A percentile compares a stretch with the other conserved stretches of the same genome.
These are phyloP conservation scores for Phytophthora citricola DNA, from an alignment of 352 stramenopile species.

Conservation along the genomic window DNA sequence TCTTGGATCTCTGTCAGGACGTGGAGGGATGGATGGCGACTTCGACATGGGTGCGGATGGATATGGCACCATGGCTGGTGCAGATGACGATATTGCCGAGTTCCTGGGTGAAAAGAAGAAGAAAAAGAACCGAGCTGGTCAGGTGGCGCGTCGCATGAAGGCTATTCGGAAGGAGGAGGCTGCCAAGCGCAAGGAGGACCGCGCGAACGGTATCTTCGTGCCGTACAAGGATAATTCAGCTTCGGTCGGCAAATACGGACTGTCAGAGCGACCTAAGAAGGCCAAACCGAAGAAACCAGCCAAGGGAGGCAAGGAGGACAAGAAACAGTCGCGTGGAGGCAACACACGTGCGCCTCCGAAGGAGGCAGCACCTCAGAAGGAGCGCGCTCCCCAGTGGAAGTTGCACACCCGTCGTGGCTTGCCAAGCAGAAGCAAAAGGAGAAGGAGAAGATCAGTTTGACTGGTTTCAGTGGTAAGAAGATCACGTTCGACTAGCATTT, in stretches of 20 bases:
- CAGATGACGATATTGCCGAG: slow-evolving; percentile 83
- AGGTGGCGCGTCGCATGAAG: slow-evolving; percentile 83
- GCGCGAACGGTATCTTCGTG: slow-evolving; percentile 50
- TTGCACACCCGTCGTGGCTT: slow-evolving; percentile 73
- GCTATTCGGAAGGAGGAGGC: slow-evolving; percentile 76
- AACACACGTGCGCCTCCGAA: slow-evolving; percentile 28
- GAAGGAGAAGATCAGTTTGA: slow-evolving; percentile 78
- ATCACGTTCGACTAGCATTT: slow-evolving; percentile 70
- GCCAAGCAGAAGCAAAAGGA: slow-evolving; percentile 88
- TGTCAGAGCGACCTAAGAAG: slow-evolving; percentile 82
- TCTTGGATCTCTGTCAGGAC: slow-evolving; percentile 73
- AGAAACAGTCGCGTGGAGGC: slow-evolving; percentile 9
- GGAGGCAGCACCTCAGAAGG: slow-evolving; percentile 24
- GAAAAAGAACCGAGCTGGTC: slow-evolving; percentile 83
- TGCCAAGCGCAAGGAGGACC: slow-evolving; percentile 51
- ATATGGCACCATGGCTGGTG: slow-evolving; percentile 50
- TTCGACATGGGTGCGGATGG: slow-evolving; percentile 27
- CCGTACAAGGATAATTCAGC: slow-evolving; percentile 34
- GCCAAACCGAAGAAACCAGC: slow-evolving; percentile 46
- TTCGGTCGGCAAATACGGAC: slow-evolving; percentile 65
- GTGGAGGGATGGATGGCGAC: slow-evolving; percentile 41
- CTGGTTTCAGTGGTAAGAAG: slow-evolving; percentile 82
- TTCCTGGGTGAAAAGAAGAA: slow-evolving; percentile 89
- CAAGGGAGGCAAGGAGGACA: slow-evolving; percentile 31
- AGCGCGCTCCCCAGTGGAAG: slow-evolving; percentile 20